These are phyloP conservation scores for Oryza glaberrima DNA, from an alignment of 176 grass and related monocot species.

Conservation along the genomic window DNA sequence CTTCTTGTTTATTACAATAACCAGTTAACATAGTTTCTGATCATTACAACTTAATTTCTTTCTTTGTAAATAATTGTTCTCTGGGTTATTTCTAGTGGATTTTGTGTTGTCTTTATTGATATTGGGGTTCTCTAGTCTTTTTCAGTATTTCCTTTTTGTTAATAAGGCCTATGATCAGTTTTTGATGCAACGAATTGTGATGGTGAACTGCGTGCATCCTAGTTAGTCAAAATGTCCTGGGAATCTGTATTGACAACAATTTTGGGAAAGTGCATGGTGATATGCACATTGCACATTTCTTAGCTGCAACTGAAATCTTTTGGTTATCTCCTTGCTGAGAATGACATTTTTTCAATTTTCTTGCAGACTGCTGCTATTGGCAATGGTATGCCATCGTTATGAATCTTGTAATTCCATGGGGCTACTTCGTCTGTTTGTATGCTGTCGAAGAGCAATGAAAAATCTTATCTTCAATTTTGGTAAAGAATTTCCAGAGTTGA, in stretches of 20 bases:
- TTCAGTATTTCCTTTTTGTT: background rate
- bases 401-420: constrained; percentile 56
- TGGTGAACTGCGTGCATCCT: background rate
- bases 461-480: constrained; percentile 63
- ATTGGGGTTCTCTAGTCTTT: background rate
- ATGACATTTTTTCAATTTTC: constrained; percentile 28
- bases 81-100: constrained; percentile 28
- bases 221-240: constrained; percentile 3
- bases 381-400: constrained; percentile 42
- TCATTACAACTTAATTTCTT: constrained; percentile 7
- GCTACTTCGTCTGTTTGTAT: constrained; percentile 73
- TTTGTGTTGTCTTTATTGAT: background rate
- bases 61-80: background rate
- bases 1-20: constrained; percentile 23
- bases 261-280: background rate
- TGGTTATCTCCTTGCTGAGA: constrained; percentile 26
- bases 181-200: constrained; percentile 1
- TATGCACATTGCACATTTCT: constrained; percentile 1
- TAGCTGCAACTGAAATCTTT: constrained; percentile 17
- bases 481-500: constrained; percentile 47
- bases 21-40: constrained; percentile 21
- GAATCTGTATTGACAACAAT: constrained; percentile 27
- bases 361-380: constrained; percentile 68
- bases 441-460: constrained; percentile 79
- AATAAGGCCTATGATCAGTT: background rate